Percentiles rank a stretch among this genome's conserved stretches.
Conservation (phyloP, 2,329 filamentous ascomycete genomes). For the Rasamsonia emersonii region DNA sequence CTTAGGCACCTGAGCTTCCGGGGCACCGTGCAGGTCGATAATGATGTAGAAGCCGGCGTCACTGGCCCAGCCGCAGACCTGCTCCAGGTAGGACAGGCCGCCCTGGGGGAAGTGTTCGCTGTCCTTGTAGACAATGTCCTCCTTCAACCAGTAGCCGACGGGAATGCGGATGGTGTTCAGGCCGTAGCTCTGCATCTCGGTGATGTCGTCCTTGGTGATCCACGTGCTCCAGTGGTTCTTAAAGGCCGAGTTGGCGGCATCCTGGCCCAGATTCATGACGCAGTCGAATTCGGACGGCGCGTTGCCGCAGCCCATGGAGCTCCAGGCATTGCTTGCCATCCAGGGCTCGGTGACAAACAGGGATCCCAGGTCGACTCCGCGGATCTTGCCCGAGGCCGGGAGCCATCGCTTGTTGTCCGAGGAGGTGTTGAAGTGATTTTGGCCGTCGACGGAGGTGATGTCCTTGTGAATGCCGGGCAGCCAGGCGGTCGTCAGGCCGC, state of each 20-base stretch:
- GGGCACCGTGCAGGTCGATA: slow-evolving; percentile 45
- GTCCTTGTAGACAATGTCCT: slow-evolving; percentile 39
- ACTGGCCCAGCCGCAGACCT: slow-evolving; percentile 41
- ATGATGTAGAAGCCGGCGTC: slow-evolving; percentile 46
- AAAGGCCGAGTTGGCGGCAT: slow-evolving; percentile 39
- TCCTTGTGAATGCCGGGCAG: slow-evolving; percentile 8
- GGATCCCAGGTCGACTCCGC: slow-evolving; percentile 48
- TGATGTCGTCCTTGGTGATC: slow-evolving; percentile 42
- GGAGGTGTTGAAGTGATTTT: slow-evolving; percentile 7
- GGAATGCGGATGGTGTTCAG: slow-evolving; percentile 49
- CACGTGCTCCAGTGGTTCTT: slow-evolving; percentile 44
- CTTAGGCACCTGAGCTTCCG: slow-evolving; percentile 39
- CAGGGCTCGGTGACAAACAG: slow-evolving; percentile 48
- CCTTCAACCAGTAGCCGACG: slow-evolving; percentile 49
- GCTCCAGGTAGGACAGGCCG: slow-evolving; percentile 39
- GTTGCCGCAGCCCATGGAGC: slow-evolving; percentile 38
- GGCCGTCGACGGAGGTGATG: slow-evolving; percentile 5
- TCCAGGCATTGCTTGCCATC: slow-evolving; percentile 42
- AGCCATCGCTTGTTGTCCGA: slow-evolving; percentile 6
- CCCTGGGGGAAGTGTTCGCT: slow-evolving; percentile 46
- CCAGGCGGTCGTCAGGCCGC: slow-evolving; percentile 6
- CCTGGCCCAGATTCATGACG: slow-evolving; percentile 41
- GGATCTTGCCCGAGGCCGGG: slow-evolving; percentile 33
- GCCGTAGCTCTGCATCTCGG: slow-evolving; percentile 41
- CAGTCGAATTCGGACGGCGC: slow-evolving; percentile 48